Evolutionary conservation across 768 basidiomycete species (phyloP), one percentile per base, ranked within the genome.

Genomic region (Mycena indigotica): DNA sequence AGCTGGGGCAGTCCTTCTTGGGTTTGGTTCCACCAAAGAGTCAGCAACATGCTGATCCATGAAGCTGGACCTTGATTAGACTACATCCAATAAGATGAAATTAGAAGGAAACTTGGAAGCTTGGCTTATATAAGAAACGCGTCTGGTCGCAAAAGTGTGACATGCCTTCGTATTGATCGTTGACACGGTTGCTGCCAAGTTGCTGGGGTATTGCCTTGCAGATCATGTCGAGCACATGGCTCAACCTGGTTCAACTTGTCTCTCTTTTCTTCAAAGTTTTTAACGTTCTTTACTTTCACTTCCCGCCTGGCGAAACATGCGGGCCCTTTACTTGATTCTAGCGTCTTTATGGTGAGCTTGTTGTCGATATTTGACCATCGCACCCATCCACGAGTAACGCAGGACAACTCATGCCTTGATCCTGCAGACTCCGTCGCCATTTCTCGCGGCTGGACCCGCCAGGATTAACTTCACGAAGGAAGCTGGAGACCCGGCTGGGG

Each of bases 1-100:
- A 63, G 52, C 4, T 60, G 5, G 62, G 58, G 8, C 62, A 63
- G 55, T 38, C 58, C 16, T 63, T 57, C 17, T 28, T 55, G 0
- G 62, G 62, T 12, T 49, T 59, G 2, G 5, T 55, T n/a, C 58
- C 58, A 19, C 58, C 62, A 13, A 48, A 49, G 23, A 30, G 28
- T 13, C 26, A 38, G 23, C n/a, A 25, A 49, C 55, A 26, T n/a
- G 26, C 40, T 16, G 56, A 19, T 26, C 52, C n/a, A n/a, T n/a
- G n/a, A n/a, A n/a, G n/a, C n/a, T n/a, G n/a, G n/a, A n/a, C n/a
- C n/a, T n/a, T n/a, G n/a, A n/a, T n/a, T n/a, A n/a, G n/a, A n/a
- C n/a, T n/a, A n/a, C n/a, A n/a, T n/a, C n/a, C n/a, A n/a, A n/a
- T n/a, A n/a, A n/a, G n/a, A n/a, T n/a, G n/a, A n/a, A n/a, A n/a